Evolutionary conservation across 2,329 filamentous ascomycete genomes (phyloP), one percentile per base, ranked within the genome.

Genomic region (Paecilomyces variotii): DNA sequence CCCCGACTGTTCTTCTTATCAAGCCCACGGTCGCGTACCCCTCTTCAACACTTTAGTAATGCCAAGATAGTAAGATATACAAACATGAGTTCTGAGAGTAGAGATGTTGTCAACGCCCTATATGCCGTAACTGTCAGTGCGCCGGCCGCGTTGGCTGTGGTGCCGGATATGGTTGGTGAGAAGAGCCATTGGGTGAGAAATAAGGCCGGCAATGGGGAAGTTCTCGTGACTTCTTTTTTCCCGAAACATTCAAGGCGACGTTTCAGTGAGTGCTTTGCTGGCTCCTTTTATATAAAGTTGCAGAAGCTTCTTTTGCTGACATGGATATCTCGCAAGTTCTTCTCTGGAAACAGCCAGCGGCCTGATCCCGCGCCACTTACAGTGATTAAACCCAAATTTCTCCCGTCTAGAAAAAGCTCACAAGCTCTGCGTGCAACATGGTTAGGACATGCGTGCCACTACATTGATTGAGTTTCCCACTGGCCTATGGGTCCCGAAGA

Each of bases 391-490:
- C 61, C 61, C 28, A 54, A 55, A 34, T 62, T 62, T 19, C 59
- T 59, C 27, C 4, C 54, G n/a, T 57, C 57, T 32, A 59, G 60
- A 52, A 59, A 27, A 14, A 25, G 26, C 55, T 59, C 57, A 3
- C 53, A 53, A 30, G 53, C 60, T 45, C 19, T 61, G 32, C 84
- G 90, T 56, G 89, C 90, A 24, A 96, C 90, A 35, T 96, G 91
- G 91, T 84, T 96, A 4, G 91, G 91, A 53, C 91, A 96, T 71
- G 90, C 91, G 6, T 95, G 90, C 77, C 94, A 90, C 77, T 90
- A 89, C 67, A 82, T 93, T 67, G 91, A 82, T 93, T 67, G 91
- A 95, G 72, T 95, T 90, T 68, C 89, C 90, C 4, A 82, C 82
- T 11, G 91, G 91, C 1, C 78, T 96, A 57, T 85, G 91, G 60